Base-by-base conservation (phyloP, 805 yeast genomes). In the Monosporozyma siamensis region DNA sequence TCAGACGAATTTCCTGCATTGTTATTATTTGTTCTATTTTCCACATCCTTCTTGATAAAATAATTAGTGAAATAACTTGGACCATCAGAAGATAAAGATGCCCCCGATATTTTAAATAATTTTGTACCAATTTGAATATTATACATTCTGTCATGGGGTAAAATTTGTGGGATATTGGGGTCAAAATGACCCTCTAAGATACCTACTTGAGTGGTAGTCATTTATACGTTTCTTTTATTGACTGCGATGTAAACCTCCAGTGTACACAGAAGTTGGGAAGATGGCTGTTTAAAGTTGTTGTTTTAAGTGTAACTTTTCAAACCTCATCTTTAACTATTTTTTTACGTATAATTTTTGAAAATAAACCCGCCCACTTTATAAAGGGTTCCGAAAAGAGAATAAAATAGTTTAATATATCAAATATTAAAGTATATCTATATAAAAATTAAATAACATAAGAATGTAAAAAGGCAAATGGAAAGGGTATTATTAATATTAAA, bases 11-110 rank as follows among this genome's bases (percentile, higher is more conserved):
- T 26, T 9, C 4, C 20, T 12, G 12, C 7, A 25, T 32, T 12
- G 14, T 21, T 24, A n/a, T 15, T 27, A 21, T 25, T 22, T n/a
- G 18, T 20, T 18, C 14, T 34, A 20, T 14, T 20, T 12, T 41
- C 39, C 23, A 27, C 4, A 32, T 44, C 35, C 14, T 25, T 22
- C 34, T 36, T 40, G 6, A 40, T 51, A 58, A 88, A 88, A 64
- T 68, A 85, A 22, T 72, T 68, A 2, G 96, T 86, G 66, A 88
- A 89, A 58, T 83, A 87, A 4, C 94, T 84, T 0, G 97, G 97
- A 0, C 81, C 80, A 63, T 88, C 96, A 2, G 83, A 82, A 21
- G 87, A 81, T 30, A 88, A 63, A 2, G 95, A 85, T 0, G 92
- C 89, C 1, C 95, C 95, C 54, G 87, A 79, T 8, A 64, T 44